phyloP scores from a whole-genome alignment of 768 basidiomycete genomes.

The Leccinum obscurum region DNA sequence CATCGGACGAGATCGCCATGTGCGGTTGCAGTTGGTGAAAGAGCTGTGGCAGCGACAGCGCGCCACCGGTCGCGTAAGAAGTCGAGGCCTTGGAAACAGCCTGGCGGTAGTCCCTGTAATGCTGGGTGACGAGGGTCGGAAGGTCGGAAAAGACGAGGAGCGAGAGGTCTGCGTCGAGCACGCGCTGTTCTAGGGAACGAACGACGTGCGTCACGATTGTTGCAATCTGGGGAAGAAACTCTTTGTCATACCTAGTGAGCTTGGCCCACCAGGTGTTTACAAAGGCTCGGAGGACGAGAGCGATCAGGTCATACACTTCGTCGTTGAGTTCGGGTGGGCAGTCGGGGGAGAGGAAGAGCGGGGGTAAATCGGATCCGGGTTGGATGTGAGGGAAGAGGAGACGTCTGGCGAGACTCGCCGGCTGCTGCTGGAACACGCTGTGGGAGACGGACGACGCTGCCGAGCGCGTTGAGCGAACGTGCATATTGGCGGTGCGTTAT shows the following conservation, averaged over 20 bases:
- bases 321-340: slow-evolving; percentile 57
- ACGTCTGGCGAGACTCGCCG: slow-evolving; percentile 48
- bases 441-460: slow-evolving; percentile 24
- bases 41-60: slow-evolving; percentile 59
- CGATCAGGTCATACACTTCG: slow-evolving; percentile 68
- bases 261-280: slow-evolving; percentile 87
- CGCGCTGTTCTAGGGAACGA: slow-evolving; percentile 58
- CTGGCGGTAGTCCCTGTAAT: slow-evolving; percentile 76
- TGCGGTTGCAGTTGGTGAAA: slow-evolving; percentile 87
- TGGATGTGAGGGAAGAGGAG: slow-evolving; percentile 62
- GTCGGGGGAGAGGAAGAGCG: slow-evolving; percentile 47
- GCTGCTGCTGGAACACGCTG: slow-evolving; percentile 25
- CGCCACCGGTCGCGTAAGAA: slow-evolving; percentile 70
- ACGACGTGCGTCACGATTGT: slow-evolving; percentile 57
- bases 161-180: slow-evolving; percentile 54
- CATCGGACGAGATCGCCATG: slow-evolving; percentile 70
- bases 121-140: slow-evolving; percentile 69
- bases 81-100: slow-evolving; percentile 61
- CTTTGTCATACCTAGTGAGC: slow-evolving; percentile 80
- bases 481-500: background rate
- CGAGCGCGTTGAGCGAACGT: slow-evolving; percentile 22
- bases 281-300: slow-evolving; percentile 75
- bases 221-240: slow-evolving; percentile 73
- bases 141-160: slow-evolving; percentile 61
- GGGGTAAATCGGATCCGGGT: slow-evolving; percentile 47